Conservation (phyloP, 2,329 filamentous ascomycete genomes). For the Stemphylium lycopersici region DNA sequence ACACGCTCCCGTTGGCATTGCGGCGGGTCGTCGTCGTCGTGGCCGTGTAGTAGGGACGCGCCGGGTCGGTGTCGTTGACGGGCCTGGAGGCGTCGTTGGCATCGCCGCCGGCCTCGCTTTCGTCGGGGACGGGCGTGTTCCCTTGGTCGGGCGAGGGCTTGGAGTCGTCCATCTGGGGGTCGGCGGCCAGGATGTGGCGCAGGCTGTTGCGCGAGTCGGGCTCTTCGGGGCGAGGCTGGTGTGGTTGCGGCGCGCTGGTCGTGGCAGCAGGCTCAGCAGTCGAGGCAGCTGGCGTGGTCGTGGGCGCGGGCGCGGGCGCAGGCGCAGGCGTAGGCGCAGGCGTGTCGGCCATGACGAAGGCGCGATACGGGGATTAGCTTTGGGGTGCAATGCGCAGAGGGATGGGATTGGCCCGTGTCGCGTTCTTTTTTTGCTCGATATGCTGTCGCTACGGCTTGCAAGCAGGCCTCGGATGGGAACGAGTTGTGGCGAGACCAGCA, state of each 20-base stretch:
- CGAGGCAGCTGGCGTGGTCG: neutral
- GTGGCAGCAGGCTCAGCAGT: conserved; percentile 3
- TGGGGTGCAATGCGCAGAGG: conserved; percentile 4
- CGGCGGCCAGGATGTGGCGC: conserved; percentile 47
- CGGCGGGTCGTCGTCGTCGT: conserved; percentile 61
- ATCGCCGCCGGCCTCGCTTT: conserved; percentile 39
- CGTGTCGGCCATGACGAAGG: conserved; percentile 9
- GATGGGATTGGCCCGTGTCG: conserved; percentile 4
- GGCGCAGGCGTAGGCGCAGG: neutral
- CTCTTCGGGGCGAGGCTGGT: conserved; percentile 38
- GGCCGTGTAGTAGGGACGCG: conserved; percentile 53
- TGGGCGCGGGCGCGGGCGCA: too few relatives aligned
- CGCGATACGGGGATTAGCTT: neutral
- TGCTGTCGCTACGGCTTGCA: neutral
- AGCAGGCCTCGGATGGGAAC: neutral
- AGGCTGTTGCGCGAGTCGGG: conserved; percentile 49
- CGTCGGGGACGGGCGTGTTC: conserved; percentile 42
- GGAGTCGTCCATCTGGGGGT: conserved; percentile 45
- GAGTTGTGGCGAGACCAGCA: neutral
- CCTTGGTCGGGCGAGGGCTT: conserved; percentile 36
- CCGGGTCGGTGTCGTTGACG: conserved; percentile 33
- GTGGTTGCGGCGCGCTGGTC: conserved; percentile 16
- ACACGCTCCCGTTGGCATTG: conserved; percentile 69
- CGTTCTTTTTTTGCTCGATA: neutral
- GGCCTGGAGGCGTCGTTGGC: conserved; percentile 35